A percentile compares a stretch with the other conserved stretches of the same genome.
These are phyloP conservation scores for Tilletia caries DNA, from an alignment of 1,284 basidiomycete genomes.

Conservation along the genomic window DNA sequence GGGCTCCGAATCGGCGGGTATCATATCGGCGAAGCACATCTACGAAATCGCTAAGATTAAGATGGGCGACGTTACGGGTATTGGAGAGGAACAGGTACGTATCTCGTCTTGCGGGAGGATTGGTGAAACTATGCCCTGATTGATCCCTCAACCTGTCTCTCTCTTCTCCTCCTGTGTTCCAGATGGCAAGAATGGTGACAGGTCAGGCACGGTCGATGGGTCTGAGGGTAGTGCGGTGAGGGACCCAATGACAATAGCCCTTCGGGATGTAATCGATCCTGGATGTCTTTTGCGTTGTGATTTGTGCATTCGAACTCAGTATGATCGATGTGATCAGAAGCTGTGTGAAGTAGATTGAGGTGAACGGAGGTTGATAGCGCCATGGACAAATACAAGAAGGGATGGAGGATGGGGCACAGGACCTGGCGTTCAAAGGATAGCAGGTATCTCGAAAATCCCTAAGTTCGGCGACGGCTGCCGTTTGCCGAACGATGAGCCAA, in stretches of 20 bases:
- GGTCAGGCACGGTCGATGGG: slow-evolving; percentile 11
- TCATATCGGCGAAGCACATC: slow-evolving; percentile 89
- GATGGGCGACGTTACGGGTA: slow-evolving; percentile 63
- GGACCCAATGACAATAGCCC: neutral
- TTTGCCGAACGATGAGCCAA: too few relatives aligned
- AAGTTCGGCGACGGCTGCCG: too few relatives aligned
- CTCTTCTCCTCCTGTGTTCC: neutral
- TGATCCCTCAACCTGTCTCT: neutral
- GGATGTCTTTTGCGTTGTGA: neutral
- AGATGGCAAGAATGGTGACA: slow-evolving; percentile 9
- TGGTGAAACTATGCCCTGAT: neutral
- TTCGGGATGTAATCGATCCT: too few relatives aligned
- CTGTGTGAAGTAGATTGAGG: too few relatives aligned
- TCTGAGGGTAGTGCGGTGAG: neutral
- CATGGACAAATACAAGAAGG: too few relatives aligned
- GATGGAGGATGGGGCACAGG: too few relatives aligned
- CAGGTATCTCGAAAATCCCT: too few relatives aligned
- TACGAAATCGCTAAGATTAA: slow-evolving; percentile 99
- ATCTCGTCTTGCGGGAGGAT: neutral
- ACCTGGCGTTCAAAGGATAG: too few relatives aligned
- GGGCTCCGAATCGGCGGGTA: slow-evolving; percentile 68
- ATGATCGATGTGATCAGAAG: too few relatives aligned
- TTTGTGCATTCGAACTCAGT: too few relatives aligned
- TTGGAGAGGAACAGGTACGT: slow-evolving; percentile 19
- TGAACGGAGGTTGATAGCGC: too few relatives aligned